A percentile compares a stretch with the other conserved stretches of the same genome.
Evolutionary conservation across 2,329 filamentous ascomycete genomes (phyloP).

Genomic region (Pestalotiopsis sp.): DNA sequence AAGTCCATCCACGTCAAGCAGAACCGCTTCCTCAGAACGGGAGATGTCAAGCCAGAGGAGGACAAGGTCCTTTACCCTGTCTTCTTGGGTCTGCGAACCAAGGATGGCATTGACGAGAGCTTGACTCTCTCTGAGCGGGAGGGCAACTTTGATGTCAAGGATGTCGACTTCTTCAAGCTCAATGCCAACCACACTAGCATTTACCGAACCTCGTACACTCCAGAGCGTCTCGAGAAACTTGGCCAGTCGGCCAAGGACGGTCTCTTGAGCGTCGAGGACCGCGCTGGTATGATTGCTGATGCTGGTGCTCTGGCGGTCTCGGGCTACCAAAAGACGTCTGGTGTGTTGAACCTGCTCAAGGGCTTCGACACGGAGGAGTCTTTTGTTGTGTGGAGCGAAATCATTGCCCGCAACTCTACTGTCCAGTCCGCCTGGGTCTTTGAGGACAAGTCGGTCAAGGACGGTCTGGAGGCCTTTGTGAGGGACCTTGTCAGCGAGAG

Average conservation of each 20-base stretch:
- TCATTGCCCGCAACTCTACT: conserved; percentile 76
- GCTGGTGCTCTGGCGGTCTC: conserved; percentile 87
- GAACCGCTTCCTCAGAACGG: conserved; percentile 91
- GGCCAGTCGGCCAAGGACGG: conserved; percentile 83
- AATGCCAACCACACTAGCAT: conserved; percentile 94
- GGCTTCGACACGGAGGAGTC: conserved; percentile 84
- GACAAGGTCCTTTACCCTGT: conserved; percentile 87
- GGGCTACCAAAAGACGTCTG: conserved; percentile 92
- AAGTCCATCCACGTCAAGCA: conserved; percentile 86
- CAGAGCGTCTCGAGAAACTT: conserved; percentile 83
- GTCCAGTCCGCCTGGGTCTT: conserved; percentile 88
- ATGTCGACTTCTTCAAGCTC: conserved; percentile 91
- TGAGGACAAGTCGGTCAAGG: conserved; percentile 72
- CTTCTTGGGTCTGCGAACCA: conserved; percentile 82
- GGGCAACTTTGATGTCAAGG: conserved; percentile 74
- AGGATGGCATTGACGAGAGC: conserved; percentile 79
- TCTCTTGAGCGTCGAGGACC: conserved; percentile 83
- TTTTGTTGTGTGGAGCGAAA: conserved; percentile 95
- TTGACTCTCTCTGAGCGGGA: conserved; percentile 74
- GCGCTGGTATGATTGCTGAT: conserved; percentile 93
- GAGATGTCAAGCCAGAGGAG: conserved; percentile 91
- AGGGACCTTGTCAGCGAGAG: conserved; percentile 75
- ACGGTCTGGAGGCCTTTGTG: conserved; percentile 83
- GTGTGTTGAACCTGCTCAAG: conserved; percentile 81
- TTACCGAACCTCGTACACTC: conserved; percentile 86